These are phyloP conservation scores for Cryptosporidium ryanae DNA, from an alignment of 169 alveolate species.

Conservation along the genomic window DNA sequence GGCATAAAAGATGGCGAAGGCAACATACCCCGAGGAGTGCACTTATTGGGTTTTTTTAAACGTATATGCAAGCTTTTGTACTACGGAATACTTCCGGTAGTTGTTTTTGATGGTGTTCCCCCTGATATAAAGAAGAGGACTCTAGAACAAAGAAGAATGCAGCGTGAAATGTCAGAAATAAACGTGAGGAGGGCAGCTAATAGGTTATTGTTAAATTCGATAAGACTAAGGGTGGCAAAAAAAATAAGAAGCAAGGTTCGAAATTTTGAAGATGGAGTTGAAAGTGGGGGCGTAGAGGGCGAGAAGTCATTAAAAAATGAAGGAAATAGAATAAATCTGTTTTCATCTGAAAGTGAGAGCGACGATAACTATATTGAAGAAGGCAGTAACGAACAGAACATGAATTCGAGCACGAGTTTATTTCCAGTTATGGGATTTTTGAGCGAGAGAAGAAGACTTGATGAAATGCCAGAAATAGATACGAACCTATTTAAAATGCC, in stretches of 20 bases:
- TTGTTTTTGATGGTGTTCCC: constrained; percentile 92
- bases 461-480: constrained; percentile 68
- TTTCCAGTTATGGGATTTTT: constrained; percentile 63
- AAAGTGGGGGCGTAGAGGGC: not conserved
- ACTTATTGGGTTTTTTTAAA: constrained; percentile 85
- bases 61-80: constrained; percentile 89
- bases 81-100: constrained; percentile 89
- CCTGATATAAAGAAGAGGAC: constrained; percentile 89
- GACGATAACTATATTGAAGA: not conserved
- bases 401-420: not conserved
- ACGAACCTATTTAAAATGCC: constrained; percentile 63
- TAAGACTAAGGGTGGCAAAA: constrained; percentile 44
- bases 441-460: constrained; percentile 67
- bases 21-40: constrained; percentile 76
- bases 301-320: not conserved
- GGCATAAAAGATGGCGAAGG: constrained; percentile 74
- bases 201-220: constrained; percentile 58
- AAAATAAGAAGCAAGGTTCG: constrained; percentile 1
- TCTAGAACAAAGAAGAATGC: constrained; percentile 82
- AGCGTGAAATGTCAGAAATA: constrained; percentile 50
- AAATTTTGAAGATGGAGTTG: not conserved
- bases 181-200: constrained; percentile 80
- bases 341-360: constrained; percentile 23
- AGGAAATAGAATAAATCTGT: not conserved
- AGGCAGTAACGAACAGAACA: not conserved